Base-by-base conservation (phyloP, 2,329 filamentous ascomycete genomes). In the Zelopaecilomyces penicillatus region DNA sequence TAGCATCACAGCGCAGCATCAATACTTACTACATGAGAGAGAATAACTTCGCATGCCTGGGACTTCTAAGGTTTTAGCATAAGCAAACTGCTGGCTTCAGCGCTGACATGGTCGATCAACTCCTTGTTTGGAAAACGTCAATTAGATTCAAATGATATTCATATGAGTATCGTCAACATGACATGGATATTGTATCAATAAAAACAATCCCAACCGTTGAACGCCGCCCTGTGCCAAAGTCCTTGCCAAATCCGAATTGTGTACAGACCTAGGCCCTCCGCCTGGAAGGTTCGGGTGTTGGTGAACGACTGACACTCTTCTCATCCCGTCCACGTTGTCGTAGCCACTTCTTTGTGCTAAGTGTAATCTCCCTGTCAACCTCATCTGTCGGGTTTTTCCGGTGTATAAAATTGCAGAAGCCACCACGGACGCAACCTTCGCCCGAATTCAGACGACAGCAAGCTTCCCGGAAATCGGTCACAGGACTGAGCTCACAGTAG, bases 361-460 rank as follows among this genome's bases (percentile, higher is more conserved):
- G 75, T 51, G 85, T 82, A 56, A 98, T 66, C 55, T 98, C 93
- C 52, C 84, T 73, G 50, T 98, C 93, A 56, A 98, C 72, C 69
- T 97, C 91, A 8, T 87, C 74, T 55, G 78, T 80, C 4, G 93
- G 93, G 63, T 97, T 93, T 74, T 98, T 98, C 61, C 93, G 80
- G 65, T 98, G 93, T 54, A 98, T 98, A 66, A 98, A 98, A 67
- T 98, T 98, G 76, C 93, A 98, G 73, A 97, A 97, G 30, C 93
- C 93, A 51, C 90, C 93, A 53, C 93, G 78, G 37, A 95, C 89
- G 67, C 93, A 98, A 37, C 93, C 93, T 67, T 97, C 93, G 50
- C 93, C 93, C 34, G 80, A 86, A 62, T 98, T 98, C 28, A 97
- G 75, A 44, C 93, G 80, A 69, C 93, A 98, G 66, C 93, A 98